Conservation (phyloP, 2,329 filamentous ascomycete genomes). For the Botrytis pseudocinerea region DNA sequence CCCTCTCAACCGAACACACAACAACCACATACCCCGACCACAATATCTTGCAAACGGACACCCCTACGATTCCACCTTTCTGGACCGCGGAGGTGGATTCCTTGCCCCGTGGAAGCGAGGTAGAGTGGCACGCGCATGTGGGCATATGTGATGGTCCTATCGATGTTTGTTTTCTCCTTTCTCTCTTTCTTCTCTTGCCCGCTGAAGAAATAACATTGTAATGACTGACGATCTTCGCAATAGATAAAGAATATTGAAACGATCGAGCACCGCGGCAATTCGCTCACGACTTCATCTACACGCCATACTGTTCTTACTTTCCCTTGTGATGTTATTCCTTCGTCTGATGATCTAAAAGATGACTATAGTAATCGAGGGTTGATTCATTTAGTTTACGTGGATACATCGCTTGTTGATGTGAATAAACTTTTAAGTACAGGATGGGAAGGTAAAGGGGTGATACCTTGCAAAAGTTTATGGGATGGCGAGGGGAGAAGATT, state of each 20-base stretch:
- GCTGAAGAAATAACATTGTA: not conserved
- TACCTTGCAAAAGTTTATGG: slow-evolving; percentile 50
- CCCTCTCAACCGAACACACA: not conserved
- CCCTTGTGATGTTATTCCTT: not conserved
- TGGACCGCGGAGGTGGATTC: slow-evolving; percentile 75
- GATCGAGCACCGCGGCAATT: not conserved
- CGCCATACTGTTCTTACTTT: slow-evolving; percentile 6
- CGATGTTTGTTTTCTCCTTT: slow-evolving; percentile 15
- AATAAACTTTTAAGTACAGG: not conserved
- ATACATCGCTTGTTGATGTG: slow-evolving; percentile 10
- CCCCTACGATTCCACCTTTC: slow-evolving; percentile 55
- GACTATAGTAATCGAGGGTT: not conserved
- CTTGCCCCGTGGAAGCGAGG: slow-evolving; percentile 69
- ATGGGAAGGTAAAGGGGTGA: slow-evolving; percentile 33
- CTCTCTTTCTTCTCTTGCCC: not conserved
- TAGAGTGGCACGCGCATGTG: slow-evolving; percentile 81
- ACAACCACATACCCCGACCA: slow-evolving; percentile 4
- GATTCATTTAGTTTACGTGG: slow-evolving; percentile 18
- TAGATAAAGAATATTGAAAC: slow-evolving; percentile 17
- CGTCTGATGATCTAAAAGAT: slow-evolving; percentile 21
- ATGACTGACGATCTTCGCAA: not conserved
- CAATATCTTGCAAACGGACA: not conserved
- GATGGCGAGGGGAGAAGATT: slow-evolving; percentile 42
- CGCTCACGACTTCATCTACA: slow-evolving; percentile 22
- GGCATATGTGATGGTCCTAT: slow-evolving; percentile 49